Base-by-base conservation (phyloP, 2,329 filamentous ascomycete species). In the Trichoderma sp. region DNA sequence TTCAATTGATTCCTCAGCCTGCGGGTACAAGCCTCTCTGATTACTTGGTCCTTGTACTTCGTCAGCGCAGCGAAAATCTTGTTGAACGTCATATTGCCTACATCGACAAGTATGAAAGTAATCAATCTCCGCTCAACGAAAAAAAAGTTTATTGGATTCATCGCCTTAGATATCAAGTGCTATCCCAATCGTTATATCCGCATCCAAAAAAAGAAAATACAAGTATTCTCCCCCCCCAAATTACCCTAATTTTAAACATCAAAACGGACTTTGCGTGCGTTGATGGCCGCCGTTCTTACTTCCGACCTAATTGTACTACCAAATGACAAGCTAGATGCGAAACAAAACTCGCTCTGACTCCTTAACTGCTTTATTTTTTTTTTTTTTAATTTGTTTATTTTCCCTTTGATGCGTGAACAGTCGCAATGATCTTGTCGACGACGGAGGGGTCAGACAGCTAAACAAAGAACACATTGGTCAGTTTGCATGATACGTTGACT, bases 361-460 rank as follows among this genome's bases (percentile, higher is more conserved):
- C 37, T 28, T 5, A 61, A 59, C 32, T 34, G 32, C 32, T 34
- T 65, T 59, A 11, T 30, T 30, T 30, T 28, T 28, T 49, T 55
- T 30, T 34, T 13, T 49, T 46, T 34, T 3, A 28, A 34, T 14
- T 39, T 43, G 5, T 55, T 80, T 79, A 86, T 79, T 86, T 86
- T 79, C 83, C 85, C 78, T 80, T 84, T 59, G 83, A 79, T 73
- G 87, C 85, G 75, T 95, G 91, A 65, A 97, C 95, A 58, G 86
- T 88, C 71, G 87, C 82, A 79, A 98, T 97, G 77, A 99, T 97
- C 83, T 90, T 95, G 59, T 91, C 89, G 30, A 99, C 95, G 28
- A 98, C 90, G 70, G 84, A 88, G 58, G 96, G 96, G 79, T 99
- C 94, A 70, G 93, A 96, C 64, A 98, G 87, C 90, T 96, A 74